Percentiles rank a stretch among this genome's conserved stretches.
Evolutionary conservation across 2,329 filamentous ascomycete genomes (phyloP).

Genomic region (Apiospora aurea): DNA sequence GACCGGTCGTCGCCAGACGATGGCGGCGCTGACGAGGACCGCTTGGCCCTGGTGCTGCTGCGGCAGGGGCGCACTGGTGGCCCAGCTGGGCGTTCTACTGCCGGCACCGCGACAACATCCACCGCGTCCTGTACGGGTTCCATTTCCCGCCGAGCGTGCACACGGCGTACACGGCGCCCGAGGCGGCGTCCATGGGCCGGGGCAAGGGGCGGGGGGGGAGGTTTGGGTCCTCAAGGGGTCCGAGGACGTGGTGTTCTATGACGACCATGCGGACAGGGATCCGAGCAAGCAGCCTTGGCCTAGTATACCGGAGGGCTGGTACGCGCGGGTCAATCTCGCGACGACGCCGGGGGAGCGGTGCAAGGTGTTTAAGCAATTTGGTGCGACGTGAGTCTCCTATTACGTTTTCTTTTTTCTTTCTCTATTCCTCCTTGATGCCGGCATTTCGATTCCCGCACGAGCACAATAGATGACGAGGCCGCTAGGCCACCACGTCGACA

Average conservation of each 20-base stretch:
- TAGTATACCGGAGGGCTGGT: neutral
- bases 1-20: neutral
- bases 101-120: neutral
- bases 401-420: neutral
- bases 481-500: no score
- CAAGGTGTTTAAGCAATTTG: neutral
- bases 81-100: constrained; percentile 1
- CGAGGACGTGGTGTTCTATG: neutral
- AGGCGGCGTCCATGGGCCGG: neutral
- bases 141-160: constrained; percentile 8
- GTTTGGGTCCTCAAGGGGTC: constrained; percentile 1
- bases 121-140: neutral
- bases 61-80: constrained; percentile 17
- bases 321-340: neutral
- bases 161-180: constrained; percentile 3
- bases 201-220: neutral
- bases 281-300: neutral
- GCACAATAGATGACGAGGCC: no score
- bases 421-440: neutral
- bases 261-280: neutral
- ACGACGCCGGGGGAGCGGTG: constrained; percentile 1
- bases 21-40: neutral
- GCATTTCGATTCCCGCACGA: no score
- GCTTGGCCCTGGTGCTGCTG: neutral
- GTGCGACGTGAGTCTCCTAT: neutral